phyloP scores from a whole-genome alignment of 75 land plant species.

The Selaginella tamariscina region DNA sequence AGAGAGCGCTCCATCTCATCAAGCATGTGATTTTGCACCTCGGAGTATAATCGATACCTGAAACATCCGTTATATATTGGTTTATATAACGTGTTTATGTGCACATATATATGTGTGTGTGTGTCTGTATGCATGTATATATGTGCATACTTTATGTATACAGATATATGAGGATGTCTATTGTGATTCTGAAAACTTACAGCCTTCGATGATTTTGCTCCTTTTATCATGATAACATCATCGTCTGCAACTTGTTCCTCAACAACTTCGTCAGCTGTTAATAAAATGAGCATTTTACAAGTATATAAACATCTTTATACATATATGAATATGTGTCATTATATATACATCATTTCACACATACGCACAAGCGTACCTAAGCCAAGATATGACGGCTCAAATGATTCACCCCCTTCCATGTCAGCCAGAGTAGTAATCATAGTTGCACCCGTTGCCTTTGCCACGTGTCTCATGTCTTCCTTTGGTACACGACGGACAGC shows the following conservation, averaged over 20 bases:
- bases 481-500: conserved; percentile 91
- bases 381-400: conserved; percentile 83
- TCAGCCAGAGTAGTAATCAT: conserved; percentile 91
- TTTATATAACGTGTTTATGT: too few relatives aligned
- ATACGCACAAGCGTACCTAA: too few relatives aligned
- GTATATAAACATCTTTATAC: too few relatives aligned
- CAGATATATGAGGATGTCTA: too few relatives aligned
- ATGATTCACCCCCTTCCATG: conserved; percentile 97
- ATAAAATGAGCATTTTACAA: too few relatives aligned
- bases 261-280: conserved; percentile 92
- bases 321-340: too few relatives aligned
- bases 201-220: conserved; percentile 73
- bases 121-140: too few relatives aligned
- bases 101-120: too few relatives aligned
- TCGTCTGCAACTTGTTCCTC: conserved; percentile 92
- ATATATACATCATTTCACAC: too few relatives aligned
- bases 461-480: conserved; percentile 93
- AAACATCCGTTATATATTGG: neutral
- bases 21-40: conserved; percentile 93
- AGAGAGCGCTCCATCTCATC: conserved; percentile 97
- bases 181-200: too few relatives aligned
- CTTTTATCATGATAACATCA: conserved; percentile 81
- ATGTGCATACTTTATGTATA: too few relatives aligned
- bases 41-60: conserved; percentile 83
- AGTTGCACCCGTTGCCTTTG: conserved; percentile 97